Base-by-base conservation (phyloP, 2,329 filamentous ascomycete species). In the Fusarium sacchari region DNA sequence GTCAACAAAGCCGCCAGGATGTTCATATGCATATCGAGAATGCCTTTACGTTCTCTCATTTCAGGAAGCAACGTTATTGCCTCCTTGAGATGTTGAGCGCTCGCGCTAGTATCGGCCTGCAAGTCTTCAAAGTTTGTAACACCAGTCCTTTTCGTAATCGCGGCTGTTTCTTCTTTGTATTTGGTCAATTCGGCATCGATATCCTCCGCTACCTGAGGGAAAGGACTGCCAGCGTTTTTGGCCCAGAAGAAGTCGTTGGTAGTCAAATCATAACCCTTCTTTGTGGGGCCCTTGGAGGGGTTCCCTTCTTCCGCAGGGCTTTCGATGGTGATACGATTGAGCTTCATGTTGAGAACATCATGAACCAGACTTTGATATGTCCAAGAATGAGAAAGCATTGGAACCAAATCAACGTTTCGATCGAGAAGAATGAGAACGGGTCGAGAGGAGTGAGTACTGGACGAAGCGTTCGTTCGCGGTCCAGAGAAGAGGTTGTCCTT, bases 11-110 rank as follows among this genome's bases (percentile, higher is more conserved):
- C 94, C 4, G 95, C 96, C 7, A 97, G 88, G 67, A 98, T 97
- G 80, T 97, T 98, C 96, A 99, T 99, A 82, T 99, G 96, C 93
- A 98, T 98, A 80, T 98, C 96, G 10, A 99, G 88, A 26, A 92
- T 89, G n/a, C 92, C 91, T 81, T 99, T 99, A 67, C 96, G 91
- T 82, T 98, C 96, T 72, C 95, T 89, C 74, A 99, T 87, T 81
- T 98, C 96, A 0, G 96, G 97, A 20, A 99, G 86, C 28, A 97
- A 86, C 1, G 96, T 97, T 77, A 99, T 97, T 18, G 96, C 97
- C 7, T 95, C 94, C 83, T 98, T 99, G 50, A 99, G 88, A 81
- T 99, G 96, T 78, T 97, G 94, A 22, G 96, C 95, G 64, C 94
- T 97, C 43, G 94, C 92, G 76, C 92, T 93, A 4, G 93, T 94